Conservation (phyloP, 306 rosid genomes). For the Hylodesmum podocarpum region DNA sequence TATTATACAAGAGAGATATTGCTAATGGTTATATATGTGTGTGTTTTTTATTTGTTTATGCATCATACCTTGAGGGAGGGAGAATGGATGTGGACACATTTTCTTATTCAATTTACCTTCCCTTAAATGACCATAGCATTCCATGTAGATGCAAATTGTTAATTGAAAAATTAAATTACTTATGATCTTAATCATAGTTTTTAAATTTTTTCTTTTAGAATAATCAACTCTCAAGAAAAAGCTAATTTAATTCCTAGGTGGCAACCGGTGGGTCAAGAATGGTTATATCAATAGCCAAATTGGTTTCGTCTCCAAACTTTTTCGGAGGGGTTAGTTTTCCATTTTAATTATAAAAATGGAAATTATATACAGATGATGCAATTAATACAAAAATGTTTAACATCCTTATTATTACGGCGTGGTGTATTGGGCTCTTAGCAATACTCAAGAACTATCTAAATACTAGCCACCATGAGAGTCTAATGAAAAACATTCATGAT, state of each 20-base stretch:
- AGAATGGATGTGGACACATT: slow-evolving; percentile 31
- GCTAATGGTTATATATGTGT: neutral
- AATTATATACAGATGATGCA: neutral
- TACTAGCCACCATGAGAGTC: neutral
- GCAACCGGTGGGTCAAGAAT: neutral
- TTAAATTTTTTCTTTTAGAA: neutral
- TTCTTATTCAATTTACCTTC: slow-evolving; percentile 4
- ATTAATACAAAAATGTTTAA: neutral
- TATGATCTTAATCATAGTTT: too few species aligned
- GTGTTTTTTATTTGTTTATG: neutral
- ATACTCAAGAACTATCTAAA: neutral
- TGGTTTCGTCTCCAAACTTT: neutral
- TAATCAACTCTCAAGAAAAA: neutral
- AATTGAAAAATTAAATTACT: neutral
- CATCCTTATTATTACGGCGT: neutral
- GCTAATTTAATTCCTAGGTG: neutral
- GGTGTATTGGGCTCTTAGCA: neutral
- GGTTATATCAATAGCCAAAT: neutral
- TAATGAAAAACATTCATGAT: neutral
- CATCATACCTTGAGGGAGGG: neutral
- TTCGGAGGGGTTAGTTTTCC: neutral
- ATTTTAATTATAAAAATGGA: neutral
- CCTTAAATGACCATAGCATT: slow-evolving; percentile 2
- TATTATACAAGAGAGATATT: neutral
- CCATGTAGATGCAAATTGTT: slow-evolving; percentile 12